Conservation (phyloP, 306 rosid species). For the Quercus mongolica region DNA sequence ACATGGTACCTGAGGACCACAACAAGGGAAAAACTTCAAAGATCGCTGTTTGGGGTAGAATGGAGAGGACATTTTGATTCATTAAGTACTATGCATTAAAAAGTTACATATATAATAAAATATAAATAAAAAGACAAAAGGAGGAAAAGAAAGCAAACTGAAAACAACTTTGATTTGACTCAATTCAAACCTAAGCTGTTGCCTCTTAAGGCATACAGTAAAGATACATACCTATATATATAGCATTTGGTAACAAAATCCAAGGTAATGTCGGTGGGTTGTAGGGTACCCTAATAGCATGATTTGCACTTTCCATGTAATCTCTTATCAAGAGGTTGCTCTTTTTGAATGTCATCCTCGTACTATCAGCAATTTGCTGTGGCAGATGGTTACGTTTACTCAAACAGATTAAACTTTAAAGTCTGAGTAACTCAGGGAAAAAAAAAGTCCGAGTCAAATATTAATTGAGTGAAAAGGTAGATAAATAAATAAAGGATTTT, state of each 20-base stretch:
- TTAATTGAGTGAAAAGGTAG: neutral
- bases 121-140: neutral
- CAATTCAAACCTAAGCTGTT: neutral
- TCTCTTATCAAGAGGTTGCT: neutral
- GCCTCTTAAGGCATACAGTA: neutral
- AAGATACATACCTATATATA: neutral
- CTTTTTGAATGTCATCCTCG: slow-evolving; percentile 10
- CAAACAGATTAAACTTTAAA: no score
- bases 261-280: neutral
- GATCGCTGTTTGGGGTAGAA: neutral
- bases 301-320: neutral
- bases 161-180: neutral
- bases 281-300: neutral
- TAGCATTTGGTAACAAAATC: neutral
- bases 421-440: no score
- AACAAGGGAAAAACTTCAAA: neutral
- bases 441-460: neutral
- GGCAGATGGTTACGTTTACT: neutral
- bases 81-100: neutral
- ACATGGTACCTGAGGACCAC: neutral
- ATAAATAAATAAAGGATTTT: neutral
- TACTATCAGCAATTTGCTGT: neutral
- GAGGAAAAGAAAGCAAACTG: neutral
- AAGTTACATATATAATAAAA: neutral
- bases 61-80: neutral